phyloP scores from a whole-genome alignment of 75 land plant species.

The Picea sitchensis region DNA sequence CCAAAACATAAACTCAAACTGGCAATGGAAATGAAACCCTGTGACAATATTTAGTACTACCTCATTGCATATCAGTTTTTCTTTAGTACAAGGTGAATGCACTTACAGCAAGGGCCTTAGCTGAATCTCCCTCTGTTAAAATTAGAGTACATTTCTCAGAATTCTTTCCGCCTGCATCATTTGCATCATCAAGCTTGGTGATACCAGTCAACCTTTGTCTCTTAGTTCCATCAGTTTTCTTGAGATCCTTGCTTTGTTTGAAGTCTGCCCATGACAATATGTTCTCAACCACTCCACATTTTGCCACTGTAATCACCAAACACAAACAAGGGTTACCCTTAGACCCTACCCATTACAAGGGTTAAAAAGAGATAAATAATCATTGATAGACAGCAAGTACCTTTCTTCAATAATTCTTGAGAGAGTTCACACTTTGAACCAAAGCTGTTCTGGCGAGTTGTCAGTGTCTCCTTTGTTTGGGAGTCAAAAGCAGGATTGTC shows the following conservation, averaged over 20 bases:
- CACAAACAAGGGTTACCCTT: background rate
- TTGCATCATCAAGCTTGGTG: conserved; percentile 88
- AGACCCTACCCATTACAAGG: background rate
- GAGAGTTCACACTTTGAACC: conserved; percentile 90
- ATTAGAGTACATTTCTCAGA: conserved; percentile 92
- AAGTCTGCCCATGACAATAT: conserved; percentile 92
- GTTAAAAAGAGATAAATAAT: too few relatives aligned
- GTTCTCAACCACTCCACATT: conserved; percentile 87
- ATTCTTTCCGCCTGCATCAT: conserved; percentile 88
- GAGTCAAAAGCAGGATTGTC: conserved; percentile 99
- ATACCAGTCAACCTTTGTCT: conserved; percentile 58
- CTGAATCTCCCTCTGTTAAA: conserved; percentile 98
- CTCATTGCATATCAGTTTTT: background rate
- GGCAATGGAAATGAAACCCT: background rate
- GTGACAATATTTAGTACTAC: background rate
- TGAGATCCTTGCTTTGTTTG: conserved; percentile 92
- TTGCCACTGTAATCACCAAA: conserved; percentile 49
- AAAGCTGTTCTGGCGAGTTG: conserved; percentile 85
- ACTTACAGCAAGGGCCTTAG: conserved; percentile 96
- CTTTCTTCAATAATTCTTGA: conserved; percentile 75
- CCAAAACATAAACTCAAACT: background rate
- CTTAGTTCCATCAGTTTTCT: conserved; percentile 96
- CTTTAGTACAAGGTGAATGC: background rate
- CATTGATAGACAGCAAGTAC: conserved; percentile 23
- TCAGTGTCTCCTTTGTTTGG: conserved; percentile 96